Evolutionary conservation across 1,284 basidiomycete genomes (phyloP).

Genomic region (Ceratobasidium sp.): DNA sequence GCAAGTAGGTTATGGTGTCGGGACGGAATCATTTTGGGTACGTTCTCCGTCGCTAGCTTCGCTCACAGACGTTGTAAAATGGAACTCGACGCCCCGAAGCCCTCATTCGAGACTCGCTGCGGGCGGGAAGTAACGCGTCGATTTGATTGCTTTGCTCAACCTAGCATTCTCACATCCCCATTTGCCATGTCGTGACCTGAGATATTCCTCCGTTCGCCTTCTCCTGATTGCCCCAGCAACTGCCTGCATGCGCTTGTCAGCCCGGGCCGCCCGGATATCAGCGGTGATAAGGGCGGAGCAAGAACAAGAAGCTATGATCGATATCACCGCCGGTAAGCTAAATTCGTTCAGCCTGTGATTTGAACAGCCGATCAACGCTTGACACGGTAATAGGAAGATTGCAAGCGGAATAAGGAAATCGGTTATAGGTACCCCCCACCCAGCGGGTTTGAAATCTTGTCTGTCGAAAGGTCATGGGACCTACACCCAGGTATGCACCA

Average conservation of each 20-base stretch:
- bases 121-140: background rate
- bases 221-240: background rate
- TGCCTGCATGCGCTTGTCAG: background rate
- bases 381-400: background rate
- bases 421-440: background rate
- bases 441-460: background rate
- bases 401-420: background rate
- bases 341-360: background rate
- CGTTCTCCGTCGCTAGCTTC: background rate
- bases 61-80: background rate
- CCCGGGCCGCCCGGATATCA: background rate
- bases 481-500: background rate
- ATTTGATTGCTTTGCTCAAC: background rate
- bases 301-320: constrained; percentile 7
- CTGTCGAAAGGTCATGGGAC: background rate
- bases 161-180: too few species aligned
- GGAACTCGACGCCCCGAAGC: background rate
- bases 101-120: background rate
- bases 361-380: background rate
- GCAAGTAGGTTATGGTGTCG: background rate
- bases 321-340: background rate
- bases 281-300: background rate
- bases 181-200: constrained; percentile 7
- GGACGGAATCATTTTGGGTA: background rate
- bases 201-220: background rate